Percentiles rank a stretch among this genome's conserved stretches.
Conservation (phyloP, 805 yeast genomes). For the Cyberlindnera saturnus region DNA sequence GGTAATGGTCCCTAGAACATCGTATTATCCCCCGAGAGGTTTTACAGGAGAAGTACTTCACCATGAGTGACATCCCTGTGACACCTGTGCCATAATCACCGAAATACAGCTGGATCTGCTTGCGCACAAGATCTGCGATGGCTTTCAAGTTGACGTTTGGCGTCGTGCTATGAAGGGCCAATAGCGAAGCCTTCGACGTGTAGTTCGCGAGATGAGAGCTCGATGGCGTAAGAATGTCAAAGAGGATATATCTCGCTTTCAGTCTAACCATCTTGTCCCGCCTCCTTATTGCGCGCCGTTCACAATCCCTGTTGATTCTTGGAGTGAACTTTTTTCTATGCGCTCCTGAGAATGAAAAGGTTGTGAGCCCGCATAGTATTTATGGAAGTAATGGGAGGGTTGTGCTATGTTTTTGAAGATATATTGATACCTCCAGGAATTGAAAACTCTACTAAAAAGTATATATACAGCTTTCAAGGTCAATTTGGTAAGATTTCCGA, state of each 20-base stretch:
- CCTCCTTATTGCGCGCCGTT: too few species aligned
- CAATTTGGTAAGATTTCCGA: too few species aligned
- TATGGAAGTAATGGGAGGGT: too few species aligned
- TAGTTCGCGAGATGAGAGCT: constrained; percentile 16
- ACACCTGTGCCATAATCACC: constrained; percentile 78
- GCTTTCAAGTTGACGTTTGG: constrained; percentile 39
- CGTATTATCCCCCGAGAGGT: constrained; percentile 84
- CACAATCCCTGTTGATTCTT: too few species aligned
- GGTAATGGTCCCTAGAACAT: constrained; percentile 60
- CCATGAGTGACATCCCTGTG: constrained; percentile 49
- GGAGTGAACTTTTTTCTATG: too few species aligned
- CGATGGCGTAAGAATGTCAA: constrained; percentile 69
- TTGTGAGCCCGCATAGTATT: too few species aligned
- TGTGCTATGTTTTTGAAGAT: too few species aligned
- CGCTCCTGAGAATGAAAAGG: too few species aligned
- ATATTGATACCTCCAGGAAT: too few species aligned
- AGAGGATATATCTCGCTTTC: constrained; percentile 77
- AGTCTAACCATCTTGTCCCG: constrained; percentile 69
- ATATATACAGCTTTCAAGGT: too few species aligned
- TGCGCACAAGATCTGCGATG: constrained; percentile 48
- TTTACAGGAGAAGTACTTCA: constrained; percentile 75
- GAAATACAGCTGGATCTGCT: constrained; percentile 52
- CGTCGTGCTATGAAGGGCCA: constrained; percentile 46
- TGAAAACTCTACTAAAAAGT: too few species aligned
- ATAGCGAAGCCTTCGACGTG: constrained; percentile 33